Percentiles rank a stretch among this genome's conserved stretches.
These are phyloP conservation scores for Rhipidocladum racemiflorum DNA, from an alignment of 176 grass and related monocot genomes.

Conservation along the genomic window DNA sequence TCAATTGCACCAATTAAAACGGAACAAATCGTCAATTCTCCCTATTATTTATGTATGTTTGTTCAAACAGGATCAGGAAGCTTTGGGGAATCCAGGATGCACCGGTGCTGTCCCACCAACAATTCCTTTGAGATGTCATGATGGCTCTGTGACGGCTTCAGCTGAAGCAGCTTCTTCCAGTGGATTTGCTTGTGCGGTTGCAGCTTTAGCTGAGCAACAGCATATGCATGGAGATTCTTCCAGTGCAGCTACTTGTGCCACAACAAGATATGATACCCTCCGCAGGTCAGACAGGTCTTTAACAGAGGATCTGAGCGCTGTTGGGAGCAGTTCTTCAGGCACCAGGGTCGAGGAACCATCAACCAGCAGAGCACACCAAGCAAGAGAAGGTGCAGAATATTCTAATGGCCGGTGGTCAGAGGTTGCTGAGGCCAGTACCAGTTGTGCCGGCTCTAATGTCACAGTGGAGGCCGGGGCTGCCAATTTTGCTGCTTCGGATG, in stretches of 20 bases:
- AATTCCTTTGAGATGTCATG: constrained; percentile 21
- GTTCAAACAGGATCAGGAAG: constrained; percentile 70
- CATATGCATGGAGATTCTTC: constrained; percentile 48
- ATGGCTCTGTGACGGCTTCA: not conserved
- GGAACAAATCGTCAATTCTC: too few species aligned
- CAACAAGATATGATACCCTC: constrained; percentile 16
- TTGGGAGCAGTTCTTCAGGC: constrained; percentile 32
- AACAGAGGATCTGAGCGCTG: constrained; percentile 19
- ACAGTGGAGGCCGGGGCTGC: constrained; percentile 33
- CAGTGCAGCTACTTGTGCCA: constrained; percentile 12
- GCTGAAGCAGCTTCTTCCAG: constrained; percentile 44
- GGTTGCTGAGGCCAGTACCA: constrained; percentile 44
- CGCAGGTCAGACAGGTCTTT: constrained; percentile 35
- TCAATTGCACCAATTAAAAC: too few species aligned
- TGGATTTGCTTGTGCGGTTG: constrained; percentile 73
- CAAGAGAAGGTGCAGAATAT: constrained; percentile 43
- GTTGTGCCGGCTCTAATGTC: constrained; percentile 44
- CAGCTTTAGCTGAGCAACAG: constrained; percentile 77
- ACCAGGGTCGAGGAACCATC: constrained; percentile 29
- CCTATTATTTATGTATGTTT: too few species aligned
- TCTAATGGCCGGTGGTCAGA: constrained; percentile 54
- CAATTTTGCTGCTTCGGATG: constrained; percentile 24
- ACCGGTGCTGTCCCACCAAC: constrained; percentile 4
- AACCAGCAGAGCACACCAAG: constrained; percentile 15
- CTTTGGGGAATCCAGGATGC: constrained; percentile 30